These are phyloP conservation scores for Myxozyma mucilagina DNA, from an alignment of 805 yeast species.

Conservation along the genomic window DNA sequence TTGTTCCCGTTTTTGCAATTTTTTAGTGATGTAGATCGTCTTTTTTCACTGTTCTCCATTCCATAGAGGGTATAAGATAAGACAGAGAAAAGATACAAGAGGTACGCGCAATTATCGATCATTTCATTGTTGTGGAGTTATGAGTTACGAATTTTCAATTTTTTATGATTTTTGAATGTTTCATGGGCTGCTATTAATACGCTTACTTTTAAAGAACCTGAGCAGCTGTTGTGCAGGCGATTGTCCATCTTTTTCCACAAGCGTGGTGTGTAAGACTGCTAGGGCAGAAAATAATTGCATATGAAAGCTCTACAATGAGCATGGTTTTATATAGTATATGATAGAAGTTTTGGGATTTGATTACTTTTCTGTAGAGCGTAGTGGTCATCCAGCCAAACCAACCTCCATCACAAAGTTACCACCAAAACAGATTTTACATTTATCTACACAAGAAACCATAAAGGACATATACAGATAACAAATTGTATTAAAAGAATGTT, in stretches of 20 bases:
- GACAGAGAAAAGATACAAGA: not conserved
- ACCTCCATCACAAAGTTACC: no score
- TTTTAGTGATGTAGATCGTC: not conserved
- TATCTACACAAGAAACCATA: not conserved
- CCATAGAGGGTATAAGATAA: not conserved
- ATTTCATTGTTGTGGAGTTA: constrained; percentile 5
- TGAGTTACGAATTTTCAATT: not conserved
- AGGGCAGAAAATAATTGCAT: not conserved
- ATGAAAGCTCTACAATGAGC: not conserved
- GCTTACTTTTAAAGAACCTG: not conserved
- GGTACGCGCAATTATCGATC: not conserved
- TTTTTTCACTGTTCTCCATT: not conserved
- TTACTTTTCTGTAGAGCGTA: not conserved
- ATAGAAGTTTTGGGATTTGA: not conserved
- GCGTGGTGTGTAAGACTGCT: not conserved
- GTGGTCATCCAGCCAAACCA: no score
- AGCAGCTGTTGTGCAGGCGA: not conserved
- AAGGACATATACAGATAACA: not conserved
- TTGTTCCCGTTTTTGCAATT: not conserved
- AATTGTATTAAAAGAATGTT: constrained; percentile 6
- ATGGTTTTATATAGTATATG: no score
- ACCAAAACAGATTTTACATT: not conserved
- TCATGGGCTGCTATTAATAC: not conserved
- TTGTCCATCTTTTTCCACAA: no score
- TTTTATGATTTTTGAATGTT: not conserved